Conservation (phyloP, 768 basidiomycete species). For the Trametes coccinea region DNA sequence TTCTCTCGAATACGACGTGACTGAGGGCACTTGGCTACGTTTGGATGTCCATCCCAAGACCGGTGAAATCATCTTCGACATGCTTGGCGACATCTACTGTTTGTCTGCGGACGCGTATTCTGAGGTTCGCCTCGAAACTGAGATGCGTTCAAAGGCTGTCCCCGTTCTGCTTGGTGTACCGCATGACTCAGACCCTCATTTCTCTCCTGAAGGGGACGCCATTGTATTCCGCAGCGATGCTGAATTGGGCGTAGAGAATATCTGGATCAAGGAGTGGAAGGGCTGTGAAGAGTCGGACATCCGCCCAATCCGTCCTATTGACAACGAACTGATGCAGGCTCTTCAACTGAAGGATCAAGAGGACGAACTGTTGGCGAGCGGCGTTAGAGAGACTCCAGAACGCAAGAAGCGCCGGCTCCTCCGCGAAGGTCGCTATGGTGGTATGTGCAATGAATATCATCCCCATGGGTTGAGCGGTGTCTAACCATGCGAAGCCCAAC, state of each 20-base stretch:
- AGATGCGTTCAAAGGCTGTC: conserved; percentile 43
- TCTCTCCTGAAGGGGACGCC: conserved; percentile 64
- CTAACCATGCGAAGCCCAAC: conserved; percentile 34
- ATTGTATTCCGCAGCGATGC: conserved; percentile 76
- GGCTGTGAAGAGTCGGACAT: conserved; percentile 66
- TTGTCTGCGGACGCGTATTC: conserved; percentile 48
- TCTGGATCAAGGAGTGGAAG: conserved; percentile 68
- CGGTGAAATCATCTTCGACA: conserved; percentile 74
- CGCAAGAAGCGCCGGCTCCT: conserved; percentile 50
- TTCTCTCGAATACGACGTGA: conserved; percentile 64
- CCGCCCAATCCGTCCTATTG: conserved; percentile 31
- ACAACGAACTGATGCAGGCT: conserved; percentile 37
- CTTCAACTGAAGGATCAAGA: conserved; percentile 42
- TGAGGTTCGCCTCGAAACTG: conserved; percentile 30
- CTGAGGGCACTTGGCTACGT: conserved; percentile 75
- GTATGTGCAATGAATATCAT: conserved; percentile 33
- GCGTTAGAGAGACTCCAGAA: conserved; percentile 51
- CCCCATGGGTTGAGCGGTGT: background rate
- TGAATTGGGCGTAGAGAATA: conserved; percentile 70
- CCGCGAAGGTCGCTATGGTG: conserved; percentile 55
- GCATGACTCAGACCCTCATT: conserved; percentile 70
- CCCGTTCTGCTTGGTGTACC: conserved; percentile 67
- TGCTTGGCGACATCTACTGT: conserved; percentile 75
- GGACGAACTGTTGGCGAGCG: conserved; percentile 47
- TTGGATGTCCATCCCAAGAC: conserved; percentile 70